A percentile compares a stretch with the other conserved stretches of the same genome.
Evolutionary conservation across 352 stramenopile species (phyloP).

Genomic region (Pythium monospermum): DNA sequence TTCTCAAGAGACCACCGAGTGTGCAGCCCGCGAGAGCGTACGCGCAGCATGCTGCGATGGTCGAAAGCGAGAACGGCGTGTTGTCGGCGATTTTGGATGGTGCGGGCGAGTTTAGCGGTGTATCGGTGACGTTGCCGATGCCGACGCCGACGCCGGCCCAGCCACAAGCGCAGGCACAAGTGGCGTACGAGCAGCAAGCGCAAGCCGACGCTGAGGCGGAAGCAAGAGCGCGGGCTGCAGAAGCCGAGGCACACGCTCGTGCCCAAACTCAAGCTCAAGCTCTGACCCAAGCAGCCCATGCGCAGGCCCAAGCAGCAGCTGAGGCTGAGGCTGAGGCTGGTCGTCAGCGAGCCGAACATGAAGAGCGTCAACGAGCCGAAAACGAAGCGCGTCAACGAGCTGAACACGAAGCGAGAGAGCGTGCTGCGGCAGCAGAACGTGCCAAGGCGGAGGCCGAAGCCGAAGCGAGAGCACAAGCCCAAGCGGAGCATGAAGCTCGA

Average conservation of each 20-base stretch:
- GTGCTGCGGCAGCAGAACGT: conserved; percentile 5
- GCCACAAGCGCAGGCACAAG: too few relatives aligned
- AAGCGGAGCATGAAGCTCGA: conserved; percentile 14
- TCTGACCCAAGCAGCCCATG: conserved; percentile 9
- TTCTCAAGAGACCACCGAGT: conserved; percentile 23
- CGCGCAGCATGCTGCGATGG: conserved; percentile 49
- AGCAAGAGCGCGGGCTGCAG: conserved; percentile 2
- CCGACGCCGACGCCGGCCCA: conserved; percentile 7
- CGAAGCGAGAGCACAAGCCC: conserved; percentile 3
- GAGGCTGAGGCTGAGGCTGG: conserved; percentile 26
- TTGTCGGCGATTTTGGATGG: conserved; percentile 38
- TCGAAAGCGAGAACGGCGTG: conserved; percentile 55
- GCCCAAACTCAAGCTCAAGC: conserved; percentile 19
- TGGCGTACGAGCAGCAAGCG: conserved; percentile 27
- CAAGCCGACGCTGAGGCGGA: conserved; percentile 11
- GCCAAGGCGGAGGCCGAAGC: conserved; percentile 1
- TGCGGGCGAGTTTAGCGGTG: not conserved
- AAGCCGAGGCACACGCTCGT: conserved; percentile 22
- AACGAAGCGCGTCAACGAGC: conserved; percentile 23
- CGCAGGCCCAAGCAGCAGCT: conserved; percentile 22
- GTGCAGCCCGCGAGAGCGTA: conserved; percentile 67
- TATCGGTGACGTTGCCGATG: too few relatives aligned
- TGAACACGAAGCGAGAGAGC: conserved; percentile 20
- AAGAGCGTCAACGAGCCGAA: conserved; percentile 5
- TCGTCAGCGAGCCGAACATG: conserved; percentile 6